Conservation (phyloP, 345 rosid species). For the Gossypium thurberi region DNA sequence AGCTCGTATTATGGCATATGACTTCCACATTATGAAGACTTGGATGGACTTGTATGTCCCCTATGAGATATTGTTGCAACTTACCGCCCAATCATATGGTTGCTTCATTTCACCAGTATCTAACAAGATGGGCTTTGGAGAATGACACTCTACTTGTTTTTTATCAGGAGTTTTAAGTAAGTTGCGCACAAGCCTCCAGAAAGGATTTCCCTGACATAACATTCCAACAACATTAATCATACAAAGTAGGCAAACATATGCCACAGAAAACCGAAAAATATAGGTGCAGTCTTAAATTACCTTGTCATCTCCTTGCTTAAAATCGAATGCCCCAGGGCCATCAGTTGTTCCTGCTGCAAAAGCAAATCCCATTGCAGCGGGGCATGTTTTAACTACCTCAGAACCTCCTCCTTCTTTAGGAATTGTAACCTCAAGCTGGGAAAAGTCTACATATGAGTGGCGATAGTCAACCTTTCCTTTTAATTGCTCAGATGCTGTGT, state of each 20-base stretch:
- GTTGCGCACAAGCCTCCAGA: slow-evolving; percentile 81
- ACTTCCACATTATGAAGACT: not conserved
- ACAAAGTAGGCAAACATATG: slow-evolving; percentile 13
- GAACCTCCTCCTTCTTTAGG: slow-evolving; percentile 55
- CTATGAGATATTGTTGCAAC: slow-evolving; percentile 19
- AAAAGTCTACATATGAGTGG: slow-evolving; percentile 70
- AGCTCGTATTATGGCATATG: not conserved
- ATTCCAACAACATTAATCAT: not conserved
- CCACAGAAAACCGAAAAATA: slow-evolving; percentile 4
- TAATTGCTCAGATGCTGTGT: slow-evolving; percentile 69
- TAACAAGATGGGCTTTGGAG: slow-evolving; percentile 94
- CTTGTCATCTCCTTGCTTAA: slow-evolving; percentile 89
- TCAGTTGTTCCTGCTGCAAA: slow-evolving; percentile 99
- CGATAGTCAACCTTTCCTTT: slow-evolving; percentile 75
- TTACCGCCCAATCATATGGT: slow-evolving; percentile 97
- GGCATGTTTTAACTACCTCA: slow-evolving; percentile 76
- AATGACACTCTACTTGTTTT: slow-evolving; percentile 74
- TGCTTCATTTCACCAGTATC: slow-evolving; percentile 94
- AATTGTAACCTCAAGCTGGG: slow-evolving; percentile 76
- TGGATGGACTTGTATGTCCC: not conserved
- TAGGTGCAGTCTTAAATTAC: slow-evolving; percentile 27
- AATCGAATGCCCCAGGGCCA: slow-evolving; percentile 99
- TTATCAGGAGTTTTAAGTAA: slow-evolving; percentile 62
- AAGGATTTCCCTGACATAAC: slow-evolving; percentile 70
- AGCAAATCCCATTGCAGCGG: slow-evolving; percentile 96